phyloP scores from a whole-genome alignment of 495 filamentous ascomycete species.

The Xylaria grammica region DNA sequence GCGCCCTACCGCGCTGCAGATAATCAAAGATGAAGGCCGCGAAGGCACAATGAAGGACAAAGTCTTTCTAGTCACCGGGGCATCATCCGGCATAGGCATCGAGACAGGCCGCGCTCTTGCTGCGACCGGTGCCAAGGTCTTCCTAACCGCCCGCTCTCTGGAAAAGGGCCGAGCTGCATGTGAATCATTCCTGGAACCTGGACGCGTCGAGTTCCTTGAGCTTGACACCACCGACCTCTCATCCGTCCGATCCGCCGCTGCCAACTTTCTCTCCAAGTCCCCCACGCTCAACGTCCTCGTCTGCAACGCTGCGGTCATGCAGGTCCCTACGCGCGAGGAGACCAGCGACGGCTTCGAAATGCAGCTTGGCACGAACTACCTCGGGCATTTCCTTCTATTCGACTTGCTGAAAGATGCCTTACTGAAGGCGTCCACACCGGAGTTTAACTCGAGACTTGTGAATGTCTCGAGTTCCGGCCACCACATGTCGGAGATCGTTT shows the following conservation, averaged over 20 bases:
- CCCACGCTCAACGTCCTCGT: slow-evolving; percentile 32
- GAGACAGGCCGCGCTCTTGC: slow-evolving; percentile 54
- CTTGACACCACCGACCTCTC: slow-evolving; percentile 31
- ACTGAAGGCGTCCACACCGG: slow-evolving; percentile 40
- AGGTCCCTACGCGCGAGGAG: slow-evolving; percentile 32
- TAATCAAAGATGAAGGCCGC: slow-evolving; percentile 55
- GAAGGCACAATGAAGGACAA: slow-evolving; percentile 49
- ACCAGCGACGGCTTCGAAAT: slow-evolving; percentile 51
- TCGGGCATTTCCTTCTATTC: slow-evolving; percentile 57
- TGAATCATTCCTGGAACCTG: slow-evolving; percentile 29
- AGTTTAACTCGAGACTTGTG: slow-evolving; percentile 51
- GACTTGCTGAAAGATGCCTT: slow-evolving; percentile 48
- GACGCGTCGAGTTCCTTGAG: slow-evolving; percentile 35
- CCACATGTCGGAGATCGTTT: slow-evolving; percentile 23
- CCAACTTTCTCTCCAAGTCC: slow-evolving; percentile 23
- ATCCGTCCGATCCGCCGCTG: slow-evolving; percentile 37
- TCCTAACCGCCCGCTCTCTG: slow-evolving; percentile 47
- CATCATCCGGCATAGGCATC: slow-evolving; percentile 59
- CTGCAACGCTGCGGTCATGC: slow-evolving; percentile 48
- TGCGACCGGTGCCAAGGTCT: slow-evolving; percentile 55
- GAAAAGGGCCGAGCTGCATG: slow-evolving; percentile 40
- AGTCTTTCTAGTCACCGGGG: slow-evolving; percentile 56
- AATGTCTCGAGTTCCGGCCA: slow-evolving; percentile 48
- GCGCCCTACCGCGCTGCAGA: slow-evolving; percentile 60
- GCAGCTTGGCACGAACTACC: slow-evolving; percentile 54